These are phyloP conservation scores for Decorospora gaudefroyi DNA, from an alignment of 2,329 filamentous ascomycete species.

Conservation along the genomic window DNA sequence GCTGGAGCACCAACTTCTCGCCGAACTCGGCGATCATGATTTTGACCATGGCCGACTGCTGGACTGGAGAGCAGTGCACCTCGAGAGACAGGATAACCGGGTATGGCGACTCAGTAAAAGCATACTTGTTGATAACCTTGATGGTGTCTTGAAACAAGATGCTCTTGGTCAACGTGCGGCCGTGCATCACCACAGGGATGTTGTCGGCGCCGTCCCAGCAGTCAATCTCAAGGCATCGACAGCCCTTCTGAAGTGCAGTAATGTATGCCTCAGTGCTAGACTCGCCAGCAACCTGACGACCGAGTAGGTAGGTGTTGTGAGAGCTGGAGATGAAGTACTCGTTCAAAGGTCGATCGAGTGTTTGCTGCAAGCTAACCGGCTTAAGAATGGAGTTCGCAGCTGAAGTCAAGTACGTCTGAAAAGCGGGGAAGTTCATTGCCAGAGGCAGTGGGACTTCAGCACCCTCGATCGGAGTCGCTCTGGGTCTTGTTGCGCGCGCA, in stretches of 20 bases:
- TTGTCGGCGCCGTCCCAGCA: constrained; percentile 95
- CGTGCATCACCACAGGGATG: constrained; percentile 87
- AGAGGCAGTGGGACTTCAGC: constrained; percentile 51
- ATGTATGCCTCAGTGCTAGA: constrained; percentile 97
- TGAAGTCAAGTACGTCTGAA: constrained; percentile 61
- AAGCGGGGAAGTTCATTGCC: constrained; percentile 76
- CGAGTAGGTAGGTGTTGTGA: constrained; percentile 95
- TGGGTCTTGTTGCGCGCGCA: constrained; percentile 49
- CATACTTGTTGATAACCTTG: constrained; percentile 90
- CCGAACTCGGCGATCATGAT: constrained; percentile 87
- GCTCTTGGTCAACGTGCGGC: constrained; percentile 82
- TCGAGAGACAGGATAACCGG: constrained; percentile 94
- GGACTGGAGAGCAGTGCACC: constrained; percentile 83
- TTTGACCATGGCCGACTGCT: constrained; percentile 85
- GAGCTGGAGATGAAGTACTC: constrained; percentile 99
- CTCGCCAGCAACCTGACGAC: constrained; percentile 83
- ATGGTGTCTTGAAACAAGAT: constrained; percentile 92
- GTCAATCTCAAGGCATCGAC: constrained; percentile 94
- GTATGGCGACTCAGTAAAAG: constrained; percentile 83
- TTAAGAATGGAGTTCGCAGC: constrained; percentile 68
- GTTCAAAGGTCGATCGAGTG: constrained; percentile 82
- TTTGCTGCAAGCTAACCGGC: constrained; percentile 63
- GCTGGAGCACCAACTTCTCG: constrained; percentile 74
- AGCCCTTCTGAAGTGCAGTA: constrained; percentile 81
- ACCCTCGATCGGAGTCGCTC: constrained; percentile 50